Percentiles rank a stretch among this genome's conserved stretches.
phyloP scores from a whole-genome alignment of 345 rosid species.

The Orychophragmus violaceus region DNA sequence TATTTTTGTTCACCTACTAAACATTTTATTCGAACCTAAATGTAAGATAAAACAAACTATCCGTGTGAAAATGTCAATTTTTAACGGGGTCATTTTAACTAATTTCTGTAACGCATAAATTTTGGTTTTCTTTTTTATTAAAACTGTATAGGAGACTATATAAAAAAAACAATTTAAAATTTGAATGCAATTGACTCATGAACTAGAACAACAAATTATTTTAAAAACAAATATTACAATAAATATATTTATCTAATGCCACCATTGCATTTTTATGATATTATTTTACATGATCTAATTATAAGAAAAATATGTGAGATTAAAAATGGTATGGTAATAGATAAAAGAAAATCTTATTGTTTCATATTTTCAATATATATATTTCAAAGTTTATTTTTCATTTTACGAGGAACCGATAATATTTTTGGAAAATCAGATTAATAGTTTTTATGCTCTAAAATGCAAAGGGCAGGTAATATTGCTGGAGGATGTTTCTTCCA shows the following conservation, averaged over 20 bases:
- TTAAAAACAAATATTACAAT: too few species aligned
- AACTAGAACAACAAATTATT: too few species aligned
- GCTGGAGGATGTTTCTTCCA: constrained; percentile 16
- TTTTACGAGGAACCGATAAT: constrained; percentile 3
- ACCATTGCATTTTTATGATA: background rate
- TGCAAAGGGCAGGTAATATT: constrained; percentile 18
- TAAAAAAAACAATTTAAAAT: too few species aligned
- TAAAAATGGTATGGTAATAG: background rate
- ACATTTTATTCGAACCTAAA: background rate
- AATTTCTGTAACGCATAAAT: too few species aligned
- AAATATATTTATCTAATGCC: background rate
- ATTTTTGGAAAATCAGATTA: background rate
- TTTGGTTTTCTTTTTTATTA: too few species aligned
- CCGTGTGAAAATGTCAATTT: background rate
- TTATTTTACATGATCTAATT: background rate
- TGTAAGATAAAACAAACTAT: constrained; percentile 2
- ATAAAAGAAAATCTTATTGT: background rate
- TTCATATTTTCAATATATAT: background rate
- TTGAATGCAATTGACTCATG: too few species aligned
- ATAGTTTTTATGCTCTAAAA: constrained; percentile 14
- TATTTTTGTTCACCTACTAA: too few species aligned
- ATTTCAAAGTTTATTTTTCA: background rate
- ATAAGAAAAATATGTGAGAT: background rate
- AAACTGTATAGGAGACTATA: too few species aligned
- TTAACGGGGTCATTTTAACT: too few species aligned